Conservation (phyloP, 2,329 filamentous ascomycete species). For the Sporothrix humicola region DNA sequence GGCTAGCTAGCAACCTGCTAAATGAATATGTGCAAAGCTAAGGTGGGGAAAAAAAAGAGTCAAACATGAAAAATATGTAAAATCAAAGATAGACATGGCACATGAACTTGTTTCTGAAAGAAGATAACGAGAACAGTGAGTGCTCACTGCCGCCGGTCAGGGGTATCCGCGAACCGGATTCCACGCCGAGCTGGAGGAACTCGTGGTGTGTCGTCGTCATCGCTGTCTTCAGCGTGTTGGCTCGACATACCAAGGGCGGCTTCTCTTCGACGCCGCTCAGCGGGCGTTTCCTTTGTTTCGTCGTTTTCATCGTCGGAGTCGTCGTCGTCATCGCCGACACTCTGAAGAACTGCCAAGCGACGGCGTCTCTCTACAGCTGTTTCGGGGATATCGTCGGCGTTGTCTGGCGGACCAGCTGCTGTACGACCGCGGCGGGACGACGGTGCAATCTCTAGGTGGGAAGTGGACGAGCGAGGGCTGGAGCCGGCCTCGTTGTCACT, state of each 20-base stretch:
- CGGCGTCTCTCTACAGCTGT: constrained; percentile 73
- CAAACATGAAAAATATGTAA: neutral
- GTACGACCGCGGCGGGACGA: constrained; percentile 9
- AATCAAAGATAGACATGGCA: neutral
- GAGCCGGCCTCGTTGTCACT: constrained; percentile 6
- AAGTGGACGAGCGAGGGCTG: constrained; percentile 29
- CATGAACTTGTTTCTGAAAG: neutral
- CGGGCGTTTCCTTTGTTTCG: constrained; percentile 66
- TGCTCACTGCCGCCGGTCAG: constrained; percentile 35
- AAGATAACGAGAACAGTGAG: too few relatives aligned
- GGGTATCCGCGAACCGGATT: constrained; percentile 65
- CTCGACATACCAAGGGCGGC: constrained; percentile 70
- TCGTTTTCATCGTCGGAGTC: constrained; percentile 49
- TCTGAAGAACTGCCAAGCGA: constrained; percentile 61
- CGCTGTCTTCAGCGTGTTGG: constrained; percentile 53
- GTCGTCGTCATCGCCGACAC: constrained; percentile 51
- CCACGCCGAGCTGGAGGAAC: constrained; percentile 60
- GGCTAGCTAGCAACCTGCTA: too few relatives aligned
- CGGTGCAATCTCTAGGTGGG: neutral
- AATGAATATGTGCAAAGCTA: too few relatives aligned
- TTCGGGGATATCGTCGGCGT: constrained; percentile 50
- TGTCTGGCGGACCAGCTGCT: neutral
- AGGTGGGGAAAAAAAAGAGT: too few relatives aligned
- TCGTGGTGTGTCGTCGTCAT: constrained; percentile 63
- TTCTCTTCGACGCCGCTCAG: constrained; percentile 74